Evolutionary conservation across 139 green algal species (phyloP).

Genomic region (Gonium pectorale): DNA sequence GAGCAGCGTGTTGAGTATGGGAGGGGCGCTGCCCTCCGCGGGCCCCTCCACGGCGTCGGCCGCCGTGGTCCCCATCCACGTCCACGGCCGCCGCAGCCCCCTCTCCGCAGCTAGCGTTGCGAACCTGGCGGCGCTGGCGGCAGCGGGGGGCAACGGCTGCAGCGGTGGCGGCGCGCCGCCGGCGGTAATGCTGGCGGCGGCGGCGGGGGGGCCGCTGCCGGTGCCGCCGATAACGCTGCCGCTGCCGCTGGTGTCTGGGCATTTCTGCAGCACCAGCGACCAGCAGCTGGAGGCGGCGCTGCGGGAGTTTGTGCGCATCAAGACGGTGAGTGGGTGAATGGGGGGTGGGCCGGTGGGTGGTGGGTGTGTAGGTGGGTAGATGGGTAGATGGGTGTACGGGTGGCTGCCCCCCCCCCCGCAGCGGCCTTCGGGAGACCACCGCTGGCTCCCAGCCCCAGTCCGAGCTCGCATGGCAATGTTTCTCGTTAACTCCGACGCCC

Average conservation of each 20-base stretch:
- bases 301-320: constrained; percentile 86
- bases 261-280: constrained; percentile 43
- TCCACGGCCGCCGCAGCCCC: constrained; percentile 34
- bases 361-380: no score
- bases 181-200: no score
- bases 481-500: no score
- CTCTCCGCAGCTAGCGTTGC: not conserved
- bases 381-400: no score
- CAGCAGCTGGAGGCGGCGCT: constrained; percentile 84
- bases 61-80: constrained; percentile 24
- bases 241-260: not conserved
- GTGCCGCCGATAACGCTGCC: not conserved
- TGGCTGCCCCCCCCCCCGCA: no score
- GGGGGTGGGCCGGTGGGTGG: not conserved
- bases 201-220: not conserved
- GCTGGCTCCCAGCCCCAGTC: no score
- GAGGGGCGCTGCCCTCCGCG: no score
- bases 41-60: not conserved
- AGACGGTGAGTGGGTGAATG: constrained; percentile 39
- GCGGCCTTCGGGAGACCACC: no score
- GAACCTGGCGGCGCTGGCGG: constrained; percentile 4
- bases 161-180: not conserved
- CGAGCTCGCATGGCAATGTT: no score
- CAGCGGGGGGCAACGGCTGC: not conserved
- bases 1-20: no score